Evolutionary conservation across 306 rosid genomes (phyloP).

Genomic region (Lathyrus aphaca): DNA sequence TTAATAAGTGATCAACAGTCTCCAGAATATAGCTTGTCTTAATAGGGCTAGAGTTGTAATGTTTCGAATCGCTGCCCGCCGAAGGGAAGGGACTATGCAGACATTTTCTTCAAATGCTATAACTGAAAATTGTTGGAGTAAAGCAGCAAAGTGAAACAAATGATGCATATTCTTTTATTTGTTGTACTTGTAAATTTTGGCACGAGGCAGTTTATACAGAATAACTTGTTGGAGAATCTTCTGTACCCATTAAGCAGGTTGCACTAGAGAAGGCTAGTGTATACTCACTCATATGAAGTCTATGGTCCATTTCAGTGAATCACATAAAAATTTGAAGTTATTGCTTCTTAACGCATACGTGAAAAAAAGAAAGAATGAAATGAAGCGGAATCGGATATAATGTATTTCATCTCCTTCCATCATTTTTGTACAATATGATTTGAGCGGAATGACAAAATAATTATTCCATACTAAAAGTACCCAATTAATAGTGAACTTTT

Average conservation of each 20-base stretch:
- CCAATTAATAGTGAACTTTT: no score
- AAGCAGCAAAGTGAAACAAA: constrained; percentile 41
- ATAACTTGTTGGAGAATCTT: constrained; percentile 28
- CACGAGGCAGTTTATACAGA: constrained; percentile 31
- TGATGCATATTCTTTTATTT: constrained; percentile 58
- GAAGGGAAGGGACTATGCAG: constrained; percentile 37
- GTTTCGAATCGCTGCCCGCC: constrained; percentile 21
- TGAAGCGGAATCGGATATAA: no score
- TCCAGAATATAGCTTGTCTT: constrained; percentile 29
- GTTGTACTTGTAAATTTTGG: constrained; percentile 54
- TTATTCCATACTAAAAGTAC: no score
- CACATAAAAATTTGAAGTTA: background rate
- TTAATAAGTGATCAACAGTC: constrained; percentile 32
- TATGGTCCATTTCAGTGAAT: constrained; percentile 28
- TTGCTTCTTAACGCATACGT: constrained; percentile 2
- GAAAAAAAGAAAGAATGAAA: background rate
- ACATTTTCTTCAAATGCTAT: constrained; percentile 41
- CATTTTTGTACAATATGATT: no score
- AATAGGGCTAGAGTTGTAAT: constrained; percentile 33
- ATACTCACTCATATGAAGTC: constrained; percentile 30
- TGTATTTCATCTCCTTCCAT: no score
- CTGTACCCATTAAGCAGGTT: constrained; percentile 34
- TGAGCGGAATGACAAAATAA: no score
- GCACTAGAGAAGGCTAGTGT: constrained; percentile 31
- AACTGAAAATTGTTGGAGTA: constrained; percentile 36